Conservation (phyloP, 495 filamentous ascomycete genomes). For the Aspergillus panamensis region DNA sequence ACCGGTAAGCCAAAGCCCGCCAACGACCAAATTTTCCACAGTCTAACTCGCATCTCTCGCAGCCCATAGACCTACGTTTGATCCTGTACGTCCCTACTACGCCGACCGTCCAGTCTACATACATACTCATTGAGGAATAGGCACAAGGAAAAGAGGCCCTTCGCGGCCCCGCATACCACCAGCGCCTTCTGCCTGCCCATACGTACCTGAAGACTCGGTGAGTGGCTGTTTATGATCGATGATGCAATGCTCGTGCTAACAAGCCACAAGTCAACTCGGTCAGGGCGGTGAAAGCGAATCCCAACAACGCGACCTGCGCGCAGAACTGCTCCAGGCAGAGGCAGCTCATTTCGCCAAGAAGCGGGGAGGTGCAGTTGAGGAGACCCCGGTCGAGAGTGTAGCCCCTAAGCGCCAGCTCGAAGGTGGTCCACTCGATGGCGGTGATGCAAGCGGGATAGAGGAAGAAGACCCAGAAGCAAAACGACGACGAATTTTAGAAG, state of each 20-base stretch:
- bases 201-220: conserved; percentile 86
- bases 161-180: conserved; percentile 92
- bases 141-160: conserved; percentile 93
- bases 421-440: conserved; percentile 35
- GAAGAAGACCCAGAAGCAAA: conserved; percentile 80
- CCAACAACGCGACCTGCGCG: conserved; percentile 74
- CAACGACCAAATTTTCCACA: not conserved
- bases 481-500: conserved; percentile 80
- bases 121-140: conserved; percentile 41
- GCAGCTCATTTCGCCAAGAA: conserved; percentile 82
- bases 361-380: conserved; percentile 54
- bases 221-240: not conserved
- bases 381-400: conserved; percentile 33
- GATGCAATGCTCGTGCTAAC: conserved; percentile 17
- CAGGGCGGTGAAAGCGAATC: conserved; percentile 82
- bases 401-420: conserved; percentile 67
- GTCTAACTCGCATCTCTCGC: conserved; percentile 29
- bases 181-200: conserved; percentile 89
- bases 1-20: conserved; percentile 46
- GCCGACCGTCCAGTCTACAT: conserved; percentile 4
- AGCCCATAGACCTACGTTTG: conserved; percentile 87
- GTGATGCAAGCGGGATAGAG: conserved; percentile 34
- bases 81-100: conserved; percentile 61
- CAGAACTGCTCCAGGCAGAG: conserved; percentile 87
- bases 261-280: conserved; percentile 62